Base-by-base conservation (phyloP, 1,139 yeast species). In the Hyphopichia khmerensis region DNA sequence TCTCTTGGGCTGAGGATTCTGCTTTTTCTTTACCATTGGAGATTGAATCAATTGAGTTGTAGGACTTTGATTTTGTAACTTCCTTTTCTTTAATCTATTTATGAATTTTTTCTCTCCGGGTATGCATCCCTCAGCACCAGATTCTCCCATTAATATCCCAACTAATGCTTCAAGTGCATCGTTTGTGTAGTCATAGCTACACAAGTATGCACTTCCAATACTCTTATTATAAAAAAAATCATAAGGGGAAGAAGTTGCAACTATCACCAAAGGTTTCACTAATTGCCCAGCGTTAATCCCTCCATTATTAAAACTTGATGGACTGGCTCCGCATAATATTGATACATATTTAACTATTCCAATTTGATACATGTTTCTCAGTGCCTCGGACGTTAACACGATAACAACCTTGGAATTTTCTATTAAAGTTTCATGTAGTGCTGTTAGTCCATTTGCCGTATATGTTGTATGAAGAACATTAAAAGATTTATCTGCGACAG, bases 171-270 rank as follows among this genome's bases (percentile, higher is more conserved):
- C 69, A 35, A 82, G 60, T 1, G 78, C 82, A 48, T 70, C 71
- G 29, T 67, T 62, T 0, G 87, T 80, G 52, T 79, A 80, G 55
- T 82, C 88, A 55, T 78, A 82, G 42, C 82, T 75, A 52, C 87
- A 82, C 44, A 82, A 56, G 55, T 80, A 82, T 1, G 84, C 78
- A 43, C 83, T 76, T 2, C 81, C 82, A 24, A 81, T 71, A 39
- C 72, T 69, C 40, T 75, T 71, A 48, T 77, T 79, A 48, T 79
- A 76, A 39, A 79, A 76, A 55, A 82, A 76, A 53, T 81, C 86
- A 49, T 80, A 81, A 0, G 88, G 87, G 3, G 84, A 77, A 49
- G 80, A 78, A 0, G 84, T 80, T 2, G 87, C 84, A n/a, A 81
- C 70, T 1, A 80, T 71, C 6, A 82, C 67, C 50, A 82, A 65